Percentiles rank a stretch among this genome's conserved stretches.
Conservation (phyloP, 2,329 filamentous ascomycete species). For the Ascochyta fabae region DNA sequence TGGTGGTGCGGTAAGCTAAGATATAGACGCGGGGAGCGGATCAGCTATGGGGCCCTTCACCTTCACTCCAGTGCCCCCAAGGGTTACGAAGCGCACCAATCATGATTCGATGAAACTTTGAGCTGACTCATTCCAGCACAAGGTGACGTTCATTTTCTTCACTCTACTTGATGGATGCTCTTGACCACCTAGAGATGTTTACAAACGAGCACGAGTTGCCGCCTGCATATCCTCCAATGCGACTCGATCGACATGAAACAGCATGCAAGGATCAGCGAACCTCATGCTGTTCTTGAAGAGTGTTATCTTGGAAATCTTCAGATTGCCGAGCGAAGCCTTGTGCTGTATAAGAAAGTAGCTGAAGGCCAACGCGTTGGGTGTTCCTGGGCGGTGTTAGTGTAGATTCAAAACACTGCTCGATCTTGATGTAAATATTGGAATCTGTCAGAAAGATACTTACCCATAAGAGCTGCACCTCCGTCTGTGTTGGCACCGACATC, state of each 20-base stretch:
- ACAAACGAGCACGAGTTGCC: background rate
- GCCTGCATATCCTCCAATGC: background rate
- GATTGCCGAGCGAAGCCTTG: constrained; percentile 10
- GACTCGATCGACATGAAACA: constrained; percentile 6
- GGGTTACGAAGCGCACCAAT: background rate
- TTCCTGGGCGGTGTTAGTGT: background rate
- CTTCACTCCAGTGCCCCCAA: background rate
- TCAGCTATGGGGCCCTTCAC: background rate
- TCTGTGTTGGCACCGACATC: constrained; percentile 2
- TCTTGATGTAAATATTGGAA: background rate
- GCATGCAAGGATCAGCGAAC: constrained; percentile 8
- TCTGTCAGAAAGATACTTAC: background rate
- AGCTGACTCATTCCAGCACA: background rate
- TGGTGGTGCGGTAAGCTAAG: background rate
- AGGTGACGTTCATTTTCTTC: background rate
- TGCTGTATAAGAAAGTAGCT: constrained; percentile 15
- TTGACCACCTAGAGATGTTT: background rate
- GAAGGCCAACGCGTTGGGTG: constrained; percentile 14
- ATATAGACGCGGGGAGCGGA: background rate
- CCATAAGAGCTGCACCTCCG: constrained; percentile 5
- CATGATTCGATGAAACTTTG: background rate
- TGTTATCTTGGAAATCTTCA: constrained; percentile 8
- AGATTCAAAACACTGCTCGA: background rate
- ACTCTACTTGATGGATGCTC: background rate
- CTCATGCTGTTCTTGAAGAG: constrained; percentile 10